Conservation (phyloP, 805 yeast species). For the Pichia insulana region DNA sequence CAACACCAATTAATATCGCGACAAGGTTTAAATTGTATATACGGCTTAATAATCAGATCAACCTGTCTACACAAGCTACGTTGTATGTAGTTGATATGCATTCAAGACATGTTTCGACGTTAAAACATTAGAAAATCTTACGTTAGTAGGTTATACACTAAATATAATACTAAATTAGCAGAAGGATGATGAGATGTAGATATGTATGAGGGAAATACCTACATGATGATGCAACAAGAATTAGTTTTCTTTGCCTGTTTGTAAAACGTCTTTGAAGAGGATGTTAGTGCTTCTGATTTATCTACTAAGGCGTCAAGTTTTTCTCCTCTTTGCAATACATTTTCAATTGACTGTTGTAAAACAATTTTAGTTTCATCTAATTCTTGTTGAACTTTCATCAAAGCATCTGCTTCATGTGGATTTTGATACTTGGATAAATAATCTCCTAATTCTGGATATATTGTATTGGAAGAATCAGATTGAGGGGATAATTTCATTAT, state of each 20-base stretch:
- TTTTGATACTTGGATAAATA: slow-evolving; percentile 86
- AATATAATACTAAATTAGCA: too few relatives aligned
- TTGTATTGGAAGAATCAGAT: slow-evolving; percentile 50
- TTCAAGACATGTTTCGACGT: too few relatives aligned
- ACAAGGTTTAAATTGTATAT: too few relatives aligned
- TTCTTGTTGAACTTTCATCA: slow-evolving; percentile 96
- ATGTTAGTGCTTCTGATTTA: slow-evolving; percentile 86
- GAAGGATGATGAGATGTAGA: too few relatives aligned
- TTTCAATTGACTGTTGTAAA: slow-evolving; percentile 89
- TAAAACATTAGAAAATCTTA: too few relatives aligned
- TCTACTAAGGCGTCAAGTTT: slow-evolving; percentile 89
- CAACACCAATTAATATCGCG: too few relatives aligned
- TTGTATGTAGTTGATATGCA: too few relatives aligned
- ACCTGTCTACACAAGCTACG: too few relatives aligned
- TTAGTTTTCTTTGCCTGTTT: slow-evolving; percentile 94
- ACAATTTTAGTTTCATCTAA: slow-evolving; percentile 96
- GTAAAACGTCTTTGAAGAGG: slow-evolving; percentile 87
- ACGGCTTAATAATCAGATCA: too few relatives aligned
- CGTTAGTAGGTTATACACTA: too few relatives aligned
- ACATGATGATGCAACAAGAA: slow-evolving; percentile 77
- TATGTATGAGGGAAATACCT: too few relatives aligned
- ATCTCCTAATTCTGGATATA: slow-evolving; percentile 39
- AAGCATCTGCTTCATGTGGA: slow-evolving; percentile 93
- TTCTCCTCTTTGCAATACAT: slow-evolving; percentile 93
- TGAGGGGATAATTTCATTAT: slow-evolving; percentile 15